These are phyloP conservation scores for Endocarpon pusillum DNA, from an alignment of 495 filamentous ascomycete genomes.

Conservation along the genomic window DNA sequence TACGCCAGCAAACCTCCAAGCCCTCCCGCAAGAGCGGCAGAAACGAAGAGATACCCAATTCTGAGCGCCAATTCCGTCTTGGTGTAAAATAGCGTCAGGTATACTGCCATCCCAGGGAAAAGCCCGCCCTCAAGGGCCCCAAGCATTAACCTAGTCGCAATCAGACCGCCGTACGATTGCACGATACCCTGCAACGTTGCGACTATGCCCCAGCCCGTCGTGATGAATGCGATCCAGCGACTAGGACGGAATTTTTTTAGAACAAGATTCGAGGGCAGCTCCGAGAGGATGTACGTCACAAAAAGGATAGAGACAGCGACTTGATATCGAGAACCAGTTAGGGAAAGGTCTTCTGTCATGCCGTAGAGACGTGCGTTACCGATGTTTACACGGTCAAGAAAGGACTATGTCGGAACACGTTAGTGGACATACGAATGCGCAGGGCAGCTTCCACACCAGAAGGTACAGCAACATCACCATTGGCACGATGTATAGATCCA, in stretches of 20 bases:
- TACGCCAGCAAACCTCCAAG: conserved; percentile 62
- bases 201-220: conserved; percentile 50
- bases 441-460: conserved; percentile 8
- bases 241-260: conserved; percentile 47
- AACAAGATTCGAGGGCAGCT: conserved; percentile 47
- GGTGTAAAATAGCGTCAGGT: conserved; percentile 60
- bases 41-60: conserved; percentile 61
- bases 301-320: conserved; percentile 1
- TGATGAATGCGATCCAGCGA: conserved; percentile 49
- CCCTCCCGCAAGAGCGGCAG: conserved; percentile 57
- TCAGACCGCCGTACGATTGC: conserved; percentile 36
- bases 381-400: conserved; percentile 48
- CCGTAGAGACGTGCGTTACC: conserved; percentile 57
- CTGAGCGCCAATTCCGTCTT: conserved; percentile 57
- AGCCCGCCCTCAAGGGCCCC: conserved; percentile 39
- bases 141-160: conserved; percentile 36
- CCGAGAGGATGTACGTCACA: conserved; percentile 26
- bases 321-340: conserved; percentile 49
- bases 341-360: conserved; percentile 46
- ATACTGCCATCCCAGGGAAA: conserved; percentile 41
- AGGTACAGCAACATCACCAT: conserved; percentile 34
- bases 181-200: conserved; percentile 51
- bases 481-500: conserved; percentile 33
- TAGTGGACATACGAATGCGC: not conserved
- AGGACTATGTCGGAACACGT: too few relatives aligned